A percentile compares a stretch with the other conserved stretches of the same genome.
Evolutionary conservation across 768 basidiomycete genomes (phyloP).

Genomic region (Suillus subluteus): DNA sequence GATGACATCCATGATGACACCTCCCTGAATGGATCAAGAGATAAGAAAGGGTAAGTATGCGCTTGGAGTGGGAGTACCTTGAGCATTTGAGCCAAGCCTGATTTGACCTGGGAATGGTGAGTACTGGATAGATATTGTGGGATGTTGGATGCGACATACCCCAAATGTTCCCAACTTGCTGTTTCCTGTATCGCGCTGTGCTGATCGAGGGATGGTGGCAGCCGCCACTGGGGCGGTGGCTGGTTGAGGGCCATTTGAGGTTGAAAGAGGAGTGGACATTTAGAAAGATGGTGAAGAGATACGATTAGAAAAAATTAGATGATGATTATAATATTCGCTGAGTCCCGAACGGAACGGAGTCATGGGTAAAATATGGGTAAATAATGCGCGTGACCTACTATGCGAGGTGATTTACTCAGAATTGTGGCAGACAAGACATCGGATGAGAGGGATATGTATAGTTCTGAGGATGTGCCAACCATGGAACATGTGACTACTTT

Average conservation of each 20-base stretch:
- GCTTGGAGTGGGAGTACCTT: constrained; percentile 56
- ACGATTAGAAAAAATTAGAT: neutral
- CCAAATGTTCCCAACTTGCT: constrained; percentile 74
- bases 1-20: constrained; percentile 95
- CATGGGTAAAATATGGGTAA: no score
- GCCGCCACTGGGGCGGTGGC: neutral
- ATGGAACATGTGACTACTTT: no score
- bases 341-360: neutral
- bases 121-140: constrained; percentile 2
- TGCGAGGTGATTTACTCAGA: no score
- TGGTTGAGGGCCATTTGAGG: constrained; percentile 8
- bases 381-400: no score
- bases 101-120: constrained; percentile 68
- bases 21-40: constrained; percentile 51
- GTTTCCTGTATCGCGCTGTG: constrained; percentile 52
- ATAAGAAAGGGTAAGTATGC: constrained; percentile 12
- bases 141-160: constrained; percentile 36
- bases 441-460: no score
- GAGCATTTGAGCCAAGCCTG: constrained; percentile 95
- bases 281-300: neutral
- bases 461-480: no score
- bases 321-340: neutral
- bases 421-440: no score
- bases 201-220: constrained; percentile 56
- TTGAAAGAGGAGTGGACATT: constrained; percentile 22